Evolutionary conservation across 2,329 filamentous ascomycete genomes (phyloP).

Genomic region (Nemania serpens): DNA sequence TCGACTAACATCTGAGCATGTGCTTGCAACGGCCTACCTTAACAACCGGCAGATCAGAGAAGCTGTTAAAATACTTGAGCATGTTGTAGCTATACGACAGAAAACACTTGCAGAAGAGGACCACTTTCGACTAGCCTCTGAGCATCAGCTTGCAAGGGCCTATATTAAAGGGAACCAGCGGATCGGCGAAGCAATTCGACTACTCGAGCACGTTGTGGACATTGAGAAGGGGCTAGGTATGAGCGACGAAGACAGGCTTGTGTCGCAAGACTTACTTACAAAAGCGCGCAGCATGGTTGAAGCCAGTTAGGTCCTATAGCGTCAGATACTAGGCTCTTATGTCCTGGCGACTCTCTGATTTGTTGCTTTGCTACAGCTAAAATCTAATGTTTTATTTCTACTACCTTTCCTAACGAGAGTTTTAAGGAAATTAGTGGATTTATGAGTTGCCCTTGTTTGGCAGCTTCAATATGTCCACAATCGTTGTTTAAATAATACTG

Average conservation of each 20-base stretch:
- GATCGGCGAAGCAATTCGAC: background rate
- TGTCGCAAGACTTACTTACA: background rate
- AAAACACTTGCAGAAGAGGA: background rate
- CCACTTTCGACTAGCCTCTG: background rate
- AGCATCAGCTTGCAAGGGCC: slow-evolving; percentile 3
- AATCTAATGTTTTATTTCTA: too few relatives aligned
- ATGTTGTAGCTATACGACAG: background rate
- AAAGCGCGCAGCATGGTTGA: background rate
- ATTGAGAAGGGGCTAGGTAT: slow-evolving; percentile 1
- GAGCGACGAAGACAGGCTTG: background rate
- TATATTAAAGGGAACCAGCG: background rate
- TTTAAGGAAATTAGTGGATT: too few relatives aligned
- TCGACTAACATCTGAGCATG: background rate
- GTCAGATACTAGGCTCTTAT: too few relatives aligned
- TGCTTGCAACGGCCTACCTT: slow-evolving; percentile 1
- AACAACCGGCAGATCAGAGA: background rate
- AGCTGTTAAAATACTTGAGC: slow-evolving; percentile 1
- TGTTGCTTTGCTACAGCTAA: too few relatives aligned
- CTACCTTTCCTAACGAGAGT: too few relatives aligned
- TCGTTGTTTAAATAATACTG: too few relatives aligned
- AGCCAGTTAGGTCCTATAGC: too few relatives aligned
- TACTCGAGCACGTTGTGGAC: slow-evolving; percentile 7
- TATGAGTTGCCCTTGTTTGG: too few relatives aligned
- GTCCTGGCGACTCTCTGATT: too few relatives aligned
- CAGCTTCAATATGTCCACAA: too few relatives aligned